Conservation (phyloP, 192 early-diverging fungal genomes). For the Irineochytrium annulatum region DNA sequence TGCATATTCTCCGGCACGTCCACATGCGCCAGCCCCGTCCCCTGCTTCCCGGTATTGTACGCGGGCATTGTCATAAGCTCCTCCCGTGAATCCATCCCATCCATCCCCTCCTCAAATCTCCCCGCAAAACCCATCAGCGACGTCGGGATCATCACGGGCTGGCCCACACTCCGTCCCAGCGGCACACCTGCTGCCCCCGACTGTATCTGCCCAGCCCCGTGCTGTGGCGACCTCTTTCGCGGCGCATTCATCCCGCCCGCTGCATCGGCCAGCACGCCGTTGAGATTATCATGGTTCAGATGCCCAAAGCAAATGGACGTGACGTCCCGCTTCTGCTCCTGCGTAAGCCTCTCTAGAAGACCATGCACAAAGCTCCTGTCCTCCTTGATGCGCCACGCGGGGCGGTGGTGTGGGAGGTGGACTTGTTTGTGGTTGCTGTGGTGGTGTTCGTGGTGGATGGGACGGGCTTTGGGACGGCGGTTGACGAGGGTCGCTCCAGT, state of each 20-base stretch:
- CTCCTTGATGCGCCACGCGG: slow-evolving; percentile 6
- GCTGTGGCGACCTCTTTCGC: not conserved
- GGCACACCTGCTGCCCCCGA: too few species aligned
- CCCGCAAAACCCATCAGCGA: too few species aligned
- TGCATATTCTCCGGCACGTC: slow-evolving; percentile 24
- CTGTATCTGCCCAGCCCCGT: too few species aligned
- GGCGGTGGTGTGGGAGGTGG: not conserved
- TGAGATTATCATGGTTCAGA: slow-evolving; percentile 34
- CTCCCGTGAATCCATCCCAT: too few species aligned
- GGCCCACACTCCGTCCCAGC: slow-evolving; percentile 9
- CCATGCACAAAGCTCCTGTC: slow-evolving; percentile 15
- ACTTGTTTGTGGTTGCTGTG: slow-evolving; percentile 15
- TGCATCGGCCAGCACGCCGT: slow-evolving; percentile 14
- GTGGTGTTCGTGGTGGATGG: slow-evolving; percentile 1
- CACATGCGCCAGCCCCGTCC: slow-evolving; percentile 13
- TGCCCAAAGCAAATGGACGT: slow-evolving; percentile 30
- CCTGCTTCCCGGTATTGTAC: slow-evolving; percentile 1
- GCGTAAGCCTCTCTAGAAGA: slow-evolving; percentile 17
- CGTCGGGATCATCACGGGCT: not conserved
- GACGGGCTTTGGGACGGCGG: not conserved
- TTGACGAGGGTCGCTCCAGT: slow-evolving; percentile 6
- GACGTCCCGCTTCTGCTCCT: slow-evolving; percentile 26
- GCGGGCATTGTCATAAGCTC: not conserved
- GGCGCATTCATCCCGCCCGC: not conserved
- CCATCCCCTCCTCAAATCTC: too few species aligned